A percentile compares a stretch with the other conserved stretches of the same genome.
Conservation (phyloP, 495 filamentous ascomycete genomes). For the Pseudotulostoma volvatum region DNA sequence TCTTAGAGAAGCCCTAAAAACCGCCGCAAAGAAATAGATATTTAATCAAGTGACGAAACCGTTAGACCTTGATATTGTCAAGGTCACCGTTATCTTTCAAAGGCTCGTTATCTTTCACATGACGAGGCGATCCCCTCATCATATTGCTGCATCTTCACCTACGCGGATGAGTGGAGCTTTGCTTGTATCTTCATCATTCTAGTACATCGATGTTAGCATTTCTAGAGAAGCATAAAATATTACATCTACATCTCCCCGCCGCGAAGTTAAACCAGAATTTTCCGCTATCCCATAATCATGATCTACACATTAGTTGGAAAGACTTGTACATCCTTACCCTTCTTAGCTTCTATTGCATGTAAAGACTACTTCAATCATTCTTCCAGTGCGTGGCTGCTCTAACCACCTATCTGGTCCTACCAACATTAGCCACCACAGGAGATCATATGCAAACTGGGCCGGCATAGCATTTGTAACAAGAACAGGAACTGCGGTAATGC, state of each 20-base stretch:
- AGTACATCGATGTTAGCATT: conserved; percentile 13
- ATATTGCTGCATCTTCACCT: conserved; percentile 18
- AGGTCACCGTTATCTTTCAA: too few species aligned
- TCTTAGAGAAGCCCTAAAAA: too few species aligned
- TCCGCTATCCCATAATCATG: conserved; percentile 20
- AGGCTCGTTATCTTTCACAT: too few species aligned
- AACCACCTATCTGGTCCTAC: conserved; percentile 21
- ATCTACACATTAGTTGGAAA: conserved; percentile 24
- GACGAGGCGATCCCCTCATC: too few species aligned
- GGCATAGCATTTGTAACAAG: conserved; percentile 28
- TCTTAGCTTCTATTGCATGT: conserved; percentile 13
- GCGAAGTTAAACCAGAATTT: conserved; percentile 30
- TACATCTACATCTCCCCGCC: conserved; percentile 22
- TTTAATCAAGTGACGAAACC: too few species aligned
- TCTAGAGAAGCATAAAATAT: conserved; percentile 25
- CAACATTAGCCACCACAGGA: conserved; percentile 29
- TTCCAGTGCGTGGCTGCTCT: conserved; percentile 16
- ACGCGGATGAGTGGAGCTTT: conserved; percentile 14
- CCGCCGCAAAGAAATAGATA: too few species aligned
- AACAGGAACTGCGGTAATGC: conserved; percentile 25
- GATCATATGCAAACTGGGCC: conserved; percentile 24
- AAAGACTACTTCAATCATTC: conserved; percentile 20
- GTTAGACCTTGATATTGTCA: too few species aligned
- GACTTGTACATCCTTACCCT: conserved; percentile 9
- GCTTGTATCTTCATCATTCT: conserved; percentile 16